Conservation (phyloP, 768 basidiomycete species). For the Boletus huronensis region DNA sequence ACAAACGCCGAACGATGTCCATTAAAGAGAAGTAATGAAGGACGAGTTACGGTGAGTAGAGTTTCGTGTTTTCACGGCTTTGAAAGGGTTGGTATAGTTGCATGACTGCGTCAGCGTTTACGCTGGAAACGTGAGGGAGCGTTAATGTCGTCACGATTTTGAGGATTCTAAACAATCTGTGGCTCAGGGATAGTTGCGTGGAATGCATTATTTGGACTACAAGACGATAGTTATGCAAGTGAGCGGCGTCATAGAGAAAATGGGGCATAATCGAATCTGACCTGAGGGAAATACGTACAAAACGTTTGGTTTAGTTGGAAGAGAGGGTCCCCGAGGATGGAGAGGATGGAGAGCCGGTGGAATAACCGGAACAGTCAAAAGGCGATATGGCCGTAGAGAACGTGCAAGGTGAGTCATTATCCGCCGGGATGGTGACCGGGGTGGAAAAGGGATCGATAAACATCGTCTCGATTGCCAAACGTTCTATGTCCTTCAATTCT, state of each 20-base stretch:
- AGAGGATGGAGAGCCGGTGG: conserved; percentile 12
- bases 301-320: not conserved
- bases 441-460: conserved; percentile 27
- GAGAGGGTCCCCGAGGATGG: conserved; percentile 7
- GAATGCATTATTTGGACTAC: not conserved
- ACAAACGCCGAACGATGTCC: conserved; percentile 10
- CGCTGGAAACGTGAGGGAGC: conserved; percentile 1
- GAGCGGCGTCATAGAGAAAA: not conserved
- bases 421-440: not conserved
- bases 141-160: not conserved
- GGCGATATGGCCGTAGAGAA: conserved; percentile 17
- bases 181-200: not conserved
- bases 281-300: not conserved
- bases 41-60: not conserved
- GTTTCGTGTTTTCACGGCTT: not conserved
- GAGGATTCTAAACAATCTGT: not conserved
- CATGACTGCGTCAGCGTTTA: not conserved
- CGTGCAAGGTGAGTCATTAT: not conserved
- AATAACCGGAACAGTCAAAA: conserved; percentile 14
- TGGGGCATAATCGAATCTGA: not conserved
- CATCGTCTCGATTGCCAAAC: conserved; percentile 11
- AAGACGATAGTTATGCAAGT: not conserved
- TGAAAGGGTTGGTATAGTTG: not conserved
- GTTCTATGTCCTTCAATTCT: conserved; percentile 18
- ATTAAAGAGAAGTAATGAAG: not conserved